These are phyloP conservation scores for Colletotrichum sojae DNA, from an alignment of 2,329 filamentous ascomycete genomes.

Conservation along the genomic window DNA sequence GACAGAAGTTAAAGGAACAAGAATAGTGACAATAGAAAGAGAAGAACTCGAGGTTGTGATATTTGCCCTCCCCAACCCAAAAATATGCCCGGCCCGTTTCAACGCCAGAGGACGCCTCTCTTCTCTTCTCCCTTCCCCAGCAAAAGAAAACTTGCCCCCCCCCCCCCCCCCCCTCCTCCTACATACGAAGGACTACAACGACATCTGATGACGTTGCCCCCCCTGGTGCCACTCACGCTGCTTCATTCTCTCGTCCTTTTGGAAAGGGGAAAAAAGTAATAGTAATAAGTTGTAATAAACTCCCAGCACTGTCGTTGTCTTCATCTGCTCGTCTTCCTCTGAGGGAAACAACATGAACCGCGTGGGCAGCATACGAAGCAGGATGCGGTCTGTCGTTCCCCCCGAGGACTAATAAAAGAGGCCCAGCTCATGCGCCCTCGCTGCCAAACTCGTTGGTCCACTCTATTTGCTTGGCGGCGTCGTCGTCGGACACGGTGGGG, in stretches of 20 bases:
- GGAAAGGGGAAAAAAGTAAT: neutral
- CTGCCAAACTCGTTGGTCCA: slow-evolving; percentile 98
- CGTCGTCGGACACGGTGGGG: slow-evolving; percentile 90
- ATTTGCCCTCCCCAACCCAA: neutral
- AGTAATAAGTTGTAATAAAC: neutral
- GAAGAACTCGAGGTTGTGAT: neutral
- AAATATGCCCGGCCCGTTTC: slow-evolving; percentile 17
- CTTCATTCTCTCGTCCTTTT: slow-evolving; percentile 13
- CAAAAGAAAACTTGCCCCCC: neutral
- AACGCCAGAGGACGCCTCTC: slow-evolving; percentile 39
- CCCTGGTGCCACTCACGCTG: neutral
- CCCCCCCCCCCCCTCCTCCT: neutral
- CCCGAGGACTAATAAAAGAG: neutral
- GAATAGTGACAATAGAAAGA: neutral
- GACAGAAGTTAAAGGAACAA: no score
- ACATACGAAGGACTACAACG: no score
- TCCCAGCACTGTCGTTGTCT: slow-evolving; percentile 1
- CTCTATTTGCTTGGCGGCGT: slow-evolving; percentile 86
- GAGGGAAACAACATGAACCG: no score
- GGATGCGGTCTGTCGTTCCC: no score
- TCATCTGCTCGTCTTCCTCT: neutral
- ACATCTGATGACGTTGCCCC: neutral
- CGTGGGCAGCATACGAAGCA: no score
- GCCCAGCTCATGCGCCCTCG: slow-evolving; percentile 73
- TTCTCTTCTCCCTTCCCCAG: neutral